Conservation (phyloP, 306 rosid species). For the Canavalia gladiata region DNA sequence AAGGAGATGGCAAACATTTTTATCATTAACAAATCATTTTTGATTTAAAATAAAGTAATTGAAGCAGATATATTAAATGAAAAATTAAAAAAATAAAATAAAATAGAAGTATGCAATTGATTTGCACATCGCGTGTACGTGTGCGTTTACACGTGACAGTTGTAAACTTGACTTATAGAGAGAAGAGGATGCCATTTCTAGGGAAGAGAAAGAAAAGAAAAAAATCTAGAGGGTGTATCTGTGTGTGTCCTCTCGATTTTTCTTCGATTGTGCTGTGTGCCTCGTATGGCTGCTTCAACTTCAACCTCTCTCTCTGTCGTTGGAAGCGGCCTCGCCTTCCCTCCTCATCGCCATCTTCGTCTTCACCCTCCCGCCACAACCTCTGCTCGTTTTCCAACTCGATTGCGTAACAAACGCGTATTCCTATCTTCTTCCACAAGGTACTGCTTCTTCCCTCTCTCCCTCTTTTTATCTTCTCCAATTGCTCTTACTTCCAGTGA, state of each 20-base stretch:
- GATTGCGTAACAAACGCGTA: slow-evolving; percentile 42
- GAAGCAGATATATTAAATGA: neutral
- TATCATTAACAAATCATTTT: neutral
- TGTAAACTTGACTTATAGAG: neutral
- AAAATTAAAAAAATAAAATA: neutral
- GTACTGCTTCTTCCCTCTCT: slow-evolving; percentile 39
- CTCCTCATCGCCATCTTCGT: slow-evolving; percentile 29
- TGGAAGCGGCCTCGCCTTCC: slow-evolving; percentile 46
- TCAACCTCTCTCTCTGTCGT: slow-evolving; percentile 50
- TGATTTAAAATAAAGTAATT: neutral
- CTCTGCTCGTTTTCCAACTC: slow-evolving; percentile 38
- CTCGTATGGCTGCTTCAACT: slow-evolving; percentile 40
- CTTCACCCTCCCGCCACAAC: slow-evolving; percentile 15
- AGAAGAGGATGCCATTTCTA: neutral
- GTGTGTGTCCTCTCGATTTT: neutral
- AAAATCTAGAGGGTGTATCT: slow-evolving; percentile 23
- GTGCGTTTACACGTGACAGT: slow-evolving; percentile 9
- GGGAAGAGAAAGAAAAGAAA: neutral
- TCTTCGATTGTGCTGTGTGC: neutral
- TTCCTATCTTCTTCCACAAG: slow-evolving; percentile 48
- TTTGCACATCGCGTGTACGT: neutral
- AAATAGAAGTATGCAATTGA: neutral
- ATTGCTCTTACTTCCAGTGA: slow-evolving; percentile 4
- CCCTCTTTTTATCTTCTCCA: neutral
- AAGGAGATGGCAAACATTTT: neutral